Evolutionary conservation across 495 filamentous ascomycete genomes (phyloP).

Genomic region (Thozetella sp.): DNA sequence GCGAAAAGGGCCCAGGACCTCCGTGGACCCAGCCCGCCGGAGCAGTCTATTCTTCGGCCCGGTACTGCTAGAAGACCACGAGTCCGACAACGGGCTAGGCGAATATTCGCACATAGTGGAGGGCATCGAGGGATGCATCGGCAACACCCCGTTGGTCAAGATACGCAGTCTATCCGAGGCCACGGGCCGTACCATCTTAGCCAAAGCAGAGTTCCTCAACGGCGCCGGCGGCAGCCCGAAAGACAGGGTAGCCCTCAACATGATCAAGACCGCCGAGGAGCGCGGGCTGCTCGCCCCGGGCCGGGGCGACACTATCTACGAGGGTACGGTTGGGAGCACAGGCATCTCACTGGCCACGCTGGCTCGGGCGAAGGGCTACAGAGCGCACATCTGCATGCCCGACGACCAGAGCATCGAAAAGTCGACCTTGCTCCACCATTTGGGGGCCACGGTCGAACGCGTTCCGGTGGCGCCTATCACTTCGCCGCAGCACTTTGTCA

Average conservation of each 20-base stretch:
- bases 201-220: constrained; percentile 96
- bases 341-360: constrained; percentile 92
- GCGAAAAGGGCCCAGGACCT: constrained; percentile 7
- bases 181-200: constrained; percentile 92
- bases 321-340: constrained; percentile 93
- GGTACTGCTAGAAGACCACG: constrained; percentile 56
- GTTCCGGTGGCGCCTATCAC: constrained; percentile 91
- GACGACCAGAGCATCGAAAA: constrained; percentile 90
- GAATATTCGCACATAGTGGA: constrained; percentile 39
- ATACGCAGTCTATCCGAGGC: constrained; percentile 88
- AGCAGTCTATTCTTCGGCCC: constrained; percentile 40
- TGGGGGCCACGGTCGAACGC: constrained; percentile 87
- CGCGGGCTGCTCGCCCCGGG: constrained; percentile 74
- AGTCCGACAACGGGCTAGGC: constrained; percentile 15
- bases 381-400: constrained; percentile 96
- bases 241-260: constrained; percentile 88
- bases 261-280: constrained; percentile 84
- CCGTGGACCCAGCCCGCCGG: constrained; percentile 15
- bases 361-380: constrained; percentile 84
- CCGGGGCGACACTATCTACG: constrained; percentile 91
- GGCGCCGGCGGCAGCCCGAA: constrained; percentile 96
- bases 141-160: constrained; percentile 86
- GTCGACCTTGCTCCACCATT: constrained; percentile 80
- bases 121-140: constrained; percentile 91
- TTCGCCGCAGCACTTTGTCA: constrained; percentile 91